Base-by-base conservation (phyloP, 345 rosid species). In the Populus euphratica region DNA sequence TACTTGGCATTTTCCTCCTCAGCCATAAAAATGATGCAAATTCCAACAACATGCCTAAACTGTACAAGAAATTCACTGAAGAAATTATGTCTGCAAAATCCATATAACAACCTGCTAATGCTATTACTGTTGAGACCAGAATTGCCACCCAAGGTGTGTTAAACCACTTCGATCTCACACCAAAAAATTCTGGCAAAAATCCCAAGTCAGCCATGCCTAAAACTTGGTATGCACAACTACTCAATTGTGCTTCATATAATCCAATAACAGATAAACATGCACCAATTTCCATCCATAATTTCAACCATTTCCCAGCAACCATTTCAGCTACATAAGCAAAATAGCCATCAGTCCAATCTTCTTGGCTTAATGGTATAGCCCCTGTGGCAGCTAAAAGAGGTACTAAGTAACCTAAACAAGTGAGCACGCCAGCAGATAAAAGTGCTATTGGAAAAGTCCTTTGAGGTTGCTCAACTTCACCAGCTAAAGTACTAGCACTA, bases 31-130 rank as follows among this genome's bases (percentile, higher is more conserved):
- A 86, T 1, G 86, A 83, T 43, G 86, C 84, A 74, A 88, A 86
- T 68, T 88, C 91, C 29, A 86, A 61, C 41, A 88, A 54, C 91
- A 86, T 88, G 2, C 91, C 87, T 65, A 88, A 81, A 67, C 88
- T 78, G 43, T 85, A 88, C 39, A 88, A 65, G 80, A 86, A 83
- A 73, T 88, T 88, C 41, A 69, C 88, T 11, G 85, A 83, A 14
- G 86, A 84, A 38, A 88, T 83, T 12, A 88, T 83, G 61, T 80
- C 73, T 5, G 74, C 4, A 44, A 88, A 88, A 61, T 76, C 36
- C 86, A 88, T 13, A 49, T 17, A 83, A 39, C 86, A 79, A 25
- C 75, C 86, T 0, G 66, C 75, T 0, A 78, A 38, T 0, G 84
- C 77, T 5, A 86, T 35, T 25, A 77, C 12, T 1, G 89, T 79